These are phyloP conservation scores for Gaertneriomyces sp. DNA, from an alignment of 192 early-diverging fungal genomes.

Conservation along the genomic window DNA sequence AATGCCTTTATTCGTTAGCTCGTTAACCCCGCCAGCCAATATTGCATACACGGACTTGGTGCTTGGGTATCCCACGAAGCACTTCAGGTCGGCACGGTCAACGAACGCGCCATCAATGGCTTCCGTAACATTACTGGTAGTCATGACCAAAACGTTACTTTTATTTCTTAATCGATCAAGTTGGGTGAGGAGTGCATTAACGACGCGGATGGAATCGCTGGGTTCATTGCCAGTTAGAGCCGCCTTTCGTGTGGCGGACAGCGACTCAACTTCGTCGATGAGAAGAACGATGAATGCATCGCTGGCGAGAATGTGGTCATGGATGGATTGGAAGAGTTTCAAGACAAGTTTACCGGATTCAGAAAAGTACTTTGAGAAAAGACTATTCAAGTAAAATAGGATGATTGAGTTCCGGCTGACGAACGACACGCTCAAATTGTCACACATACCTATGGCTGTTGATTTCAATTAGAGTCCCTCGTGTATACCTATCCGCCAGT, in stretches of 20 bases:
- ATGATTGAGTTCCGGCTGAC: background rate
- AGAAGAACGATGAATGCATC: slow-evolving; percentile 62
- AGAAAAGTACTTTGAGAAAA: slow-evolving; percentile 76
- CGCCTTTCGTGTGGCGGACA: slow-evolving; percentile 62
- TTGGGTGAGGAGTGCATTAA: slow-evolving; percentile 70
- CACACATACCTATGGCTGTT: slow-evolving; percentile 51
- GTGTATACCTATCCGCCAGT: slow-evolving; percentile 48
- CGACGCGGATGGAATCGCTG: slow-evolving; percentile 64
- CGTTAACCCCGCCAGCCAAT: slow-evolving; percentile 46
- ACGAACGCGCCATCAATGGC: slow-evolving; percentile 55
- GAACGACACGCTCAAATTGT: background rate
- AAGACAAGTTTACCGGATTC: slow-evolving; percentile 68
- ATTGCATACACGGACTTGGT: slow-evolving; percentile 54
- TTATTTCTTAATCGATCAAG: slow-evolving; percentile 59
- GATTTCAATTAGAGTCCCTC: slow-evolving; percentile 65
- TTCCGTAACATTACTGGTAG: slow-evolving; percentile 71
- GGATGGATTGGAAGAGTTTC: slow-evolving; percentile 57
- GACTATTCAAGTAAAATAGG: slow-evolving; percentile 15
- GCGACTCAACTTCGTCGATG: slow-evolving; percentile 74
- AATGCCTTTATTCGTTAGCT: slow-evolving; percentile 49
- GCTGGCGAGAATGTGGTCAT: slow-evolving; percentile 52
- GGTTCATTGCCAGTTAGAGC: slow-evolving; percentile 65
- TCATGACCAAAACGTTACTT: slow-evolving; percentile 51
- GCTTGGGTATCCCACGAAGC: slow-evolving; percentile 54
- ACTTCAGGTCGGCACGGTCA: slow-evolving; percentile 66